Conservation (phyloP, 129 eudicot species). For the Flaveria trinervia region DNA sequence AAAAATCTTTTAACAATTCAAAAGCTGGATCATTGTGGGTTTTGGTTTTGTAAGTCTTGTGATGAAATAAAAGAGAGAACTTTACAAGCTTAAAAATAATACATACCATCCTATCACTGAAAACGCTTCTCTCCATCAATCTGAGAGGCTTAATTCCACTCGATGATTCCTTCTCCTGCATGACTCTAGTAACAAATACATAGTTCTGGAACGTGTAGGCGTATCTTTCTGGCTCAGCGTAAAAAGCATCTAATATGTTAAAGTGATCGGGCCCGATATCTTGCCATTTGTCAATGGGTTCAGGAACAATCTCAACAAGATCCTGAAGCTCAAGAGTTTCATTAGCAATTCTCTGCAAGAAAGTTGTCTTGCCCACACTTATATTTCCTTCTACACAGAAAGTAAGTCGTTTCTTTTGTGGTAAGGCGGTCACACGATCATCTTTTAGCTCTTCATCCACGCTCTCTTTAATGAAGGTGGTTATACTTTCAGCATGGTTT, state of each 20-base stretch:
- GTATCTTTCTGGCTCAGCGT: conserved; percentile 85
- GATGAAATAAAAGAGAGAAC: not conserved
- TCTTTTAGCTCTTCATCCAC: conserved; percentile 86
- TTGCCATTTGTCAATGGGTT: conserved; percentile 93
- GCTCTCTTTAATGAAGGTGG: conserved; percentile 76
- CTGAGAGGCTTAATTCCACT: conserved; percentile 82
- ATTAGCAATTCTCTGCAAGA: conserved; percentile 87
- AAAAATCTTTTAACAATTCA: too few relatives aligned
- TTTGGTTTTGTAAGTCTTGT: not conserved
- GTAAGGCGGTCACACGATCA: conserved; percentile 25
- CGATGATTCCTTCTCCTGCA: conserved; percentile 96
- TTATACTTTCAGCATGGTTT: conserved; percentile 92
- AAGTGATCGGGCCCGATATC: conserved; percentile 89
- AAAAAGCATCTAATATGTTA: conserved; percentile 83
- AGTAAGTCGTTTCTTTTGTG: conserved; percentile 62
- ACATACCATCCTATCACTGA: conserved; percentile 89
- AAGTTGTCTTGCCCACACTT: conserved; percentile 89
- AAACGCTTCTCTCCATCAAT: conserved; percentile 93
- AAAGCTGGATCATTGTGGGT: not conserved
- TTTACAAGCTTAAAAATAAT: not conserved
- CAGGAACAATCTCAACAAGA: conserved; percentile 94
- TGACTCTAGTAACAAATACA: conserved; percentile 86
- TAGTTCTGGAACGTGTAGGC: conserved; percentile 94
- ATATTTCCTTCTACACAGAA: conserved; percentile 95
- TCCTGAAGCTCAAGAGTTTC: conserved; percentile 89